phyloP scores from a whole-genome alignment of 257 asterid species.

The Ehretia macrophylla region DNA sequence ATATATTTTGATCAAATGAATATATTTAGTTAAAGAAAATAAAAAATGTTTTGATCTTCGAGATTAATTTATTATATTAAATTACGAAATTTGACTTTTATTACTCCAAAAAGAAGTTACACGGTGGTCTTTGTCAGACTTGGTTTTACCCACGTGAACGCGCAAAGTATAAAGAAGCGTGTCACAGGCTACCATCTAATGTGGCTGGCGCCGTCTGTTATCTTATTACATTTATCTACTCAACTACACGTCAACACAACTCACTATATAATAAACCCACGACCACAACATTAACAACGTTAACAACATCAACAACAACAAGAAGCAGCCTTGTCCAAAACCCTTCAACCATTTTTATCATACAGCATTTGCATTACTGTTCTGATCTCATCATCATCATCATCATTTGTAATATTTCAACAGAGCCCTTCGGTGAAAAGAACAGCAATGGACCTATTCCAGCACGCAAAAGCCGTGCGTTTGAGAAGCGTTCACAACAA shows the following conservation, averaged over 20 bases:
- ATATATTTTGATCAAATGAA: too few species aligned
- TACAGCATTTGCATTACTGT: not conserved
- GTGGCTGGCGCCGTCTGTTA: too few species aligned
- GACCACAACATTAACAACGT: too few species aligned
- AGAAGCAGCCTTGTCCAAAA: not conserved
- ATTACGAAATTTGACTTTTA: too few species aligned
- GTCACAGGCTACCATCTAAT: not conserved
- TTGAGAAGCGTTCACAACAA: constrained; percentile 27
- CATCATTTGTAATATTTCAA: not conserved
- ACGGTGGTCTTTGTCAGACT: not conserved
- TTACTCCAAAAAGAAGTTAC: not conserved
- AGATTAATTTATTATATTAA: too few species aligned
- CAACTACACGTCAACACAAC: too few species aligned
- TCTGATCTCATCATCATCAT: not conserved
- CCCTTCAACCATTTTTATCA: not conserved
- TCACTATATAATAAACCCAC: too few species aligned
- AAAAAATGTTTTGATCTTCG: too few species aligned
- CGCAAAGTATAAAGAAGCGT: too few species aligned
- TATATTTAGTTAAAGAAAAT: too few species aligned
- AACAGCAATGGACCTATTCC: constrained; percentile 34
- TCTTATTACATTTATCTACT: too few species aligned
- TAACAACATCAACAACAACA: too few species aligned
- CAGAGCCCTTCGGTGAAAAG: constrained; percentile 4
- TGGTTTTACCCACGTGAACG: not conserved
- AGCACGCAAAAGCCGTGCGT: constrained; percentile 34